Evolutionary conservation across 345 rosid genomes (phyloP), one percentile per base, ranked within the genome.

Genomic region (Eucalyptus polybractea): DNA sequence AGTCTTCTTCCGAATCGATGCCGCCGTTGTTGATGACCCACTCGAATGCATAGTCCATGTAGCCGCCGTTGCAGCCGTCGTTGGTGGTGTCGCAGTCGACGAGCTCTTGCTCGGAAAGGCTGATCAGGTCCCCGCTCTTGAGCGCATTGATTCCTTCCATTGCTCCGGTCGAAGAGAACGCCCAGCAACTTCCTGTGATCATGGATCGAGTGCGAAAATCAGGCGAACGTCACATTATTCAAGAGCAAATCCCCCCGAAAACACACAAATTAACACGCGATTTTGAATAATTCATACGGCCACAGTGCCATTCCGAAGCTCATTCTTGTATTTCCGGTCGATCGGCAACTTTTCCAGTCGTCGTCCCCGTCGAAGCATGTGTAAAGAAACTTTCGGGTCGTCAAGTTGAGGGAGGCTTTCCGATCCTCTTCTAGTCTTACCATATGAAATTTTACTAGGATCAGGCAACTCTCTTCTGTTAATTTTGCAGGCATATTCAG

Each of bases 91-190:
- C 96, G 86, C 97, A 95, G 88, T 93, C 95, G 31, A 95, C 93
- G 13, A 95, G 96, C 87, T 95, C 97, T 86, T 95, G 96, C 69
- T 95, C 96, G 5, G 97, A 95, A n/a, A 95, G 94, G 93, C 96
- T 95, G 69, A 93, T 51, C 7, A 96, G 95, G 89, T 94, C 90
- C 54, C 95, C 94, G 1, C 94, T 94, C 54, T 87, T 93, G 31
- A 96, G 89, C 31, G 95, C 96, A 85, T 94, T 95, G 80, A 96
- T 93, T 60, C 94, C 96, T 93, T 96, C 97, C 7, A 95, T 94
- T 58, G 96, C 94, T 85, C 97, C 97, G 15, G 97, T 94, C 14
- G 94, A 13, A n/a, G 97, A 95, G 89, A 95, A 96, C 56, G 97
- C 88, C 97, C 97, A 94, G 88, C 97, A 95, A 89, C 96, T 95